These are phyloP conservation scores for Cicer judaicum DNA, from an alignment of 306 rosid species.

Conservation along the genomic window DNA sequence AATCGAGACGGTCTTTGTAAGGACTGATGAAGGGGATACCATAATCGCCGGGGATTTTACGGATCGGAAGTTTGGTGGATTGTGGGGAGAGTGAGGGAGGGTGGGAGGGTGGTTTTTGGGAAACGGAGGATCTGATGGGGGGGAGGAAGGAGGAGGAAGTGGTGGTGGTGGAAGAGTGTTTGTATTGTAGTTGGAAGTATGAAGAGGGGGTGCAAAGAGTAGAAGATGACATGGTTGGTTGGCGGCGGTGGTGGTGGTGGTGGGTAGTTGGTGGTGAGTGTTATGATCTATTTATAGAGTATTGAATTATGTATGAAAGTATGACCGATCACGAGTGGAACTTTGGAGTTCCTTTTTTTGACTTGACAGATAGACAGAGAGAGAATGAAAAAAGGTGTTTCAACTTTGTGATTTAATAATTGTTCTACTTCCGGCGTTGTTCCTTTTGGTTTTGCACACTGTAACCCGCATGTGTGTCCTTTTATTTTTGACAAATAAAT, in stretches of 20 bases:
- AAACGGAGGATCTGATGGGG: constrained; percentile 59
- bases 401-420: too few species aligned
- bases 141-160: background rate
- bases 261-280: background rate
- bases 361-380: too few species aligned
- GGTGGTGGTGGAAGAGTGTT: background rate
- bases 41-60: constrained; percentile 74
- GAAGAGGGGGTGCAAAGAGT: constrained; percentile 47
- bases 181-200: constrained; percentile 48
- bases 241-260: background rate
- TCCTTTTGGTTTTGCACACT: too few species aligned
- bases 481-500: too few species aligned
- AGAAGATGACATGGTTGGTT: constrained; percentile 55
- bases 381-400: too few species aligned
- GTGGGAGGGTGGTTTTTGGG: constrained; percentile 49
- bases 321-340: too few species aligned
- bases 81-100: constrained; percentile 42
- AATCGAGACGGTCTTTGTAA: constrained; percentile 68
- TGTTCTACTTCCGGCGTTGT: too few species aligned
- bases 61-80: constrained; percentile 57
- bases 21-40: constrained; percentile 79
- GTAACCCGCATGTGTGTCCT: too few species aligned
- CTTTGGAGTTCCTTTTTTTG: too few species aligned
- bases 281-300: too few species aligned
- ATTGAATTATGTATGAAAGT: too few species aligned